Percentiles rank a stretch among this genome's conserved stretches.
These are phyloP conservation scores for Flaveria linearis DNA, from an alignment of 129 eudicot genomes.

Conservation along the genomic window DNA sequence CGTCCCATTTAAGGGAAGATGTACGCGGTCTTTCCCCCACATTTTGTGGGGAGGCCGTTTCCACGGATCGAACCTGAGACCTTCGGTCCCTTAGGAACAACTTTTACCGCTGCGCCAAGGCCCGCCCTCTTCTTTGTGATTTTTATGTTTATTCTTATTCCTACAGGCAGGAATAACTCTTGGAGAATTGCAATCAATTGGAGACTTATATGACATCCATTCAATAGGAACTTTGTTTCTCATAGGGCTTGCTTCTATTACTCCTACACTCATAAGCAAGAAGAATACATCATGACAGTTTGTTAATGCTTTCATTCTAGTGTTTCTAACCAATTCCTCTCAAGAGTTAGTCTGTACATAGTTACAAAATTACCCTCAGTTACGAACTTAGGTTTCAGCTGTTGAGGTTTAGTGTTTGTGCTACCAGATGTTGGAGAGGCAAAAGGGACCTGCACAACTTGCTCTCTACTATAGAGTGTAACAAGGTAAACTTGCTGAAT, in stretches of 20 bases:
- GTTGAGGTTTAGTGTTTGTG: neutral
- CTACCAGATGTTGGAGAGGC: constrained; percentile 29
- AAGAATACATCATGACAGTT: constrained; percentile 32
- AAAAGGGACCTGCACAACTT: constrained; percentile 17
- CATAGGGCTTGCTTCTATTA: constrained; percentile 65
- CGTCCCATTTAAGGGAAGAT: no score
- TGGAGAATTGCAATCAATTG: constrained; percentile 82
- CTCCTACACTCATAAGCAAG: constrained; percentile 60
- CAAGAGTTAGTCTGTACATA: constrained; percentile 26
- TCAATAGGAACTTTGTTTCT: constrained; percentile 81
- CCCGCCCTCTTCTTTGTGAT: neutral
- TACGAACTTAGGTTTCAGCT: constrained; percentile 22
- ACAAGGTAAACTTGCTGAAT: constrained; percentile 15
- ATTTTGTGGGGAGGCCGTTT: no score
- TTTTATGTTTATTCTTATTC: neutral
- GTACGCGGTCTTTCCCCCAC: no score
- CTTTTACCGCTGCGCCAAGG: no score
- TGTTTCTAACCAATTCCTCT: constrained; percentile 16
- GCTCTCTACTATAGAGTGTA: constrained; percentile 24
- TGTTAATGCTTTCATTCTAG: constrained; percentile 5
- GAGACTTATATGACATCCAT: constrained; percentile 80
- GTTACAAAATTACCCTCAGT: constrained; percentile 23
- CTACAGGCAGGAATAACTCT: constrained; percentile 91
- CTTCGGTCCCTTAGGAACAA: no score
- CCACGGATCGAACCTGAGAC: no score